Evolutionary conservation across 192 early-diverging fungal genomes (phyloP).

Genomic region (Piromyces finnis): DNA sequence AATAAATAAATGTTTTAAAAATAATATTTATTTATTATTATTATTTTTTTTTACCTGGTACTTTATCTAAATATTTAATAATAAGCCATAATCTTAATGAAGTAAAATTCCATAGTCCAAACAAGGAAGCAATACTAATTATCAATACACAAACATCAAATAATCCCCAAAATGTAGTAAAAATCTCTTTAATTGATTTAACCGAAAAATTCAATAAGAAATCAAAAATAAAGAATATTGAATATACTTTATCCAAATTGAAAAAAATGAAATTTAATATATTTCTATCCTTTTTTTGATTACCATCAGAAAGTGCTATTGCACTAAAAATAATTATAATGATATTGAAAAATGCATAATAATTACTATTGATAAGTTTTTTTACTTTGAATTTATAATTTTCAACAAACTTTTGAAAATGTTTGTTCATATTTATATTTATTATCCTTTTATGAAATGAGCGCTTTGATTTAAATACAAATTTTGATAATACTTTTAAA

Average conservation of each 20-base stretch:
- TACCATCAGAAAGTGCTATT: neutral
- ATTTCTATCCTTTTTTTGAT: neutral
- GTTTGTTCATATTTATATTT: neutral
- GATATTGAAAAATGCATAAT: neutral
- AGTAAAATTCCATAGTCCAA: neutral
- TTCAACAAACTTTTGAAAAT: neutral
- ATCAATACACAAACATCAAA: neutral
- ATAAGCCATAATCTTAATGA: neutral
- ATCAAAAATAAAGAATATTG: neutral
- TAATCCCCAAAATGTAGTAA: neutral
- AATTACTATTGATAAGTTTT: neutral
- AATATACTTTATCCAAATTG: neutral
- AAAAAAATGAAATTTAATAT: neutral
- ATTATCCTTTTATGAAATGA: no score
- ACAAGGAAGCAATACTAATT: neutral
- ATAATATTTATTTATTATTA: no score
- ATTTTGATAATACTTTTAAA: no score
- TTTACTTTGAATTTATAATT: neutral
- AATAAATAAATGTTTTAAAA: no score
- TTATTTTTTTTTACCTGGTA: neutral
- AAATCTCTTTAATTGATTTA: neutral
- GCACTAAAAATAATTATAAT: neutral
- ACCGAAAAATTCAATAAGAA: neutral
- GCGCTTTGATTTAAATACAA: no score
- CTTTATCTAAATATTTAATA: neutral